A percentile compares a stretch with the other conserved stretches of the same genome.
phyloP scores from a whole-genome alignment of 129 eudicot species.

The Pseudognaphalium luteoalbum region DNA sequence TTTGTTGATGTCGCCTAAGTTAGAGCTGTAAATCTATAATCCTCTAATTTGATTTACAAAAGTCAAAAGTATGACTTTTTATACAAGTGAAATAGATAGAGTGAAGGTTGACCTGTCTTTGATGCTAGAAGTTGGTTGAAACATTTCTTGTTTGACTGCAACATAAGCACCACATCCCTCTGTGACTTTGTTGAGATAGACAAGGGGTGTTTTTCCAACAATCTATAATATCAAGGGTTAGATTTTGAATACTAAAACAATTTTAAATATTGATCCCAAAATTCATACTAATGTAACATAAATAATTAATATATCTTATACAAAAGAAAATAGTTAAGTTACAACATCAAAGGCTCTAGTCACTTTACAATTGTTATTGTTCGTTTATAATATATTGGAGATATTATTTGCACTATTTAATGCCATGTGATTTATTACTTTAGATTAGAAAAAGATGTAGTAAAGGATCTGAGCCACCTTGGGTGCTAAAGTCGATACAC shows the following conservation, averaged over 20 bases:
- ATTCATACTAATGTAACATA: background rate
- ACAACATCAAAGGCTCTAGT: background rate
- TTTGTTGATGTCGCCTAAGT: background rate
- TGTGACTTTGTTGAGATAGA: slow-evolving; percentile 83
- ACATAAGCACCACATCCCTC: slow-evolving; percentile 96
- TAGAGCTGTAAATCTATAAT: background rate
- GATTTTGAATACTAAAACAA: background rate
- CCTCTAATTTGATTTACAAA: background rate
- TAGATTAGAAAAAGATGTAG: background rate
- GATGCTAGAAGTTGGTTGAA: slow-evolving; percentile 96
- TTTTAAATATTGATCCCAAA: background rate
- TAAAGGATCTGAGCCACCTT: background rate
- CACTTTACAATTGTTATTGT: too few relatives aligned
- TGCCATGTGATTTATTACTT: background rate
- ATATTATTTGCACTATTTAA: background rate
- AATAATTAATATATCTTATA: too few relatives aligned
- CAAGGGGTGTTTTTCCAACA: slow-evolving; percentile 88
- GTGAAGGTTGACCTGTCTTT: slow-evolving; percentile 73
- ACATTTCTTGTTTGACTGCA: slow-evolving; percentile 96
- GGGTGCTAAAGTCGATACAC: background rate
- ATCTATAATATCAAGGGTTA: slow-evolving; percentile 49
- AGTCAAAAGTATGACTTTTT: background rate
- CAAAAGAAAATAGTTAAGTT: background rate
- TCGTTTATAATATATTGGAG: too few relatives aligned
- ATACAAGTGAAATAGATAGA: background rate